A percentile compares a stretch with the other conserved stretches of the same genome.
Evolutionary conservation across 2,329 filamentous ascomycete species (phyloP).

Genomic region (Xylaria sp.): DNA sequence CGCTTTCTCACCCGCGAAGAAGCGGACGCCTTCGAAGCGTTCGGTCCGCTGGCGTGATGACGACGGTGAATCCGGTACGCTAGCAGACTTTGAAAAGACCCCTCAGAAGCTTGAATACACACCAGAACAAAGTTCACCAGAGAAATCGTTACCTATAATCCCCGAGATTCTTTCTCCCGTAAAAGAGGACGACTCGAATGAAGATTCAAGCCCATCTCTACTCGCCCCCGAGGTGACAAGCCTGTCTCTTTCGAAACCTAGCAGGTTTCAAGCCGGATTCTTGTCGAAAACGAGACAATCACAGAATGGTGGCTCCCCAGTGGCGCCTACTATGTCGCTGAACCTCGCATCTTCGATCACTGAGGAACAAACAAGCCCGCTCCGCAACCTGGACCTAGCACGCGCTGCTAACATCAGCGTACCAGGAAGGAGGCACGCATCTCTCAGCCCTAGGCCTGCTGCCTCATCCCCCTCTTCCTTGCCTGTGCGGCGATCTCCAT

Average conservation of each 20-base stretch:
- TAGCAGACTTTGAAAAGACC: conserved; percentile 93
- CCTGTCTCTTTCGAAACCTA: conserved; percentile 64
- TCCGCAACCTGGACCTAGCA: conserved; percentile 63
- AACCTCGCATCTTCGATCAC: conserved; percentile 65
- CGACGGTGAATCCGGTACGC: conserved; percentile 79
- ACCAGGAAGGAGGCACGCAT: conserved; percentile 53
- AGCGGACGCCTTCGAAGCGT: conserved; percentile 76
- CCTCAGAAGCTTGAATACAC: conserved; percentile 75
- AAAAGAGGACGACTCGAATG: conserved; percentile 65
- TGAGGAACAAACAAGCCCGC: conserved; percentile 65
- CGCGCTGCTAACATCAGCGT: conserved; percentile 63
- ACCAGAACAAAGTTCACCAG: conserved; percentile 64
- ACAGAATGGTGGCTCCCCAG: conserved; percentile 67
- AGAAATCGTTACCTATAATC: conserved; percentile 59
- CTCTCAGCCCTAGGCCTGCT: conserved; percentile 46
- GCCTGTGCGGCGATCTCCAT: conserved; percentile 50
- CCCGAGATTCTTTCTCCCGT: conserved; percentile 65
- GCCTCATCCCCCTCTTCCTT: conserved; percentile 34
- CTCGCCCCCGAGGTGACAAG: conserved; percentile 61
- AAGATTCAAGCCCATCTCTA: conserved; percentile 68
- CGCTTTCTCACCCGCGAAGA: conserved; percentile 84
- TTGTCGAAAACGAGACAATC: conserved; percentile 68
- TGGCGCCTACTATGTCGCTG: conserved; percentile 67
- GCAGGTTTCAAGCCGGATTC: conserved; percentile 90
- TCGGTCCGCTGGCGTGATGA: conserved; percentile 94